Evolutionary conservation across 305 asterid species (phyloP).

Genomic region (Lippia alba): DNA sequence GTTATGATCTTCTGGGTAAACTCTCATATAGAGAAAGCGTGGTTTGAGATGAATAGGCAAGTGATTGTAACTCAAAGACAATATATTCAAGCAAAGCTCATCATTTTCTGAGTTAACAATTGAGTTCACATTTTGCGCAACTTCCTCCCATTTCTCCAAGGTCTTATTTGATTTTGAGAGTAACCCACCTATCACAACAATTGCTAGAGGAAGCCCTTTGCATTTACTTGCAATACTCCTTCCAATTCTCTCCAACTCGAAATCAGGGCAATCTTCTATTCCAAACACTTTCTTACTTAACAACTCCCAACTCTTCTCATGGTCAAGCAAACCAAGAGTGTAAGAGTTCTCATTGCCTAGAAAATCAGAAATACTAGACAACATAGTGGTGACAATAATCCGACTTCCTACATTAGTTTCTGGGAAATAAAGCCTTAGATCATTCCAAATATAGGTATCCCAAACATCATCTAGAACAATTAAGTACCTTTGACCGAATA

Average conservation of each 20-base stretch:
- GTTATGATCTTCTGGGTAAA: not conserved
- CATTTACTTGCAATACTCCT: not conserved
- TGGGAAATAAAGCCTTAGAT: not conserved
- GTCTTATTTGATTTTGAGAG: not conserved
- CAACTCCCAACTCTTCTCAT: constrained; percentile 22
- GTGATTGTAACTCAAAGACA: constrained; percentile 1
- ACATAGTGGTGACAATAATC: no score
- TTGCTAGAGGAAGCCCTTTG: not conserved
- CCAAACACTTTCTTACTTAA: constrained; percentile 16
- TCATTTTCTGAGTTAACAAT: not conserved
- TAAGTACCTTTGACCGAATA: no score
- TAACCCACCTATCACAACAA: not conserved
- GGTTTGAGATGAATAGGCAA: not conserved
- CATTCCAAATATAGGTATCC: constrained; percentile 25
- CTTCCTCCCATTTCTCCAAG: not conserved
- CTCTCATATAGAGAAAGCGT: not conserved
- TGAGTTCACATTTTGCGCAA: not conserved
- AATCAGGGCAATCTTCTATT: constrained; percentile 11
- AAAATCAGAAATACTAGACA: no score
- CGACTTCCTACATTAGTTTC: no score
- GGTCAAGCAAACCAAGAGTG: not conserved
- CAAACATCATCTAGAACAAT: constrained; percentile 36
- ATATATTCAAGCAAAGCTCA: no score
- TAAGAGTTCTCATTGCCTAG: no score
- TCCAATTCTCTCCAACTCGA: constrained; percentile 24